phyloP scores from a whole-genome alignment of 2,329 filamentous ascomycete species.

The Juglanconis sp. region DNA sequence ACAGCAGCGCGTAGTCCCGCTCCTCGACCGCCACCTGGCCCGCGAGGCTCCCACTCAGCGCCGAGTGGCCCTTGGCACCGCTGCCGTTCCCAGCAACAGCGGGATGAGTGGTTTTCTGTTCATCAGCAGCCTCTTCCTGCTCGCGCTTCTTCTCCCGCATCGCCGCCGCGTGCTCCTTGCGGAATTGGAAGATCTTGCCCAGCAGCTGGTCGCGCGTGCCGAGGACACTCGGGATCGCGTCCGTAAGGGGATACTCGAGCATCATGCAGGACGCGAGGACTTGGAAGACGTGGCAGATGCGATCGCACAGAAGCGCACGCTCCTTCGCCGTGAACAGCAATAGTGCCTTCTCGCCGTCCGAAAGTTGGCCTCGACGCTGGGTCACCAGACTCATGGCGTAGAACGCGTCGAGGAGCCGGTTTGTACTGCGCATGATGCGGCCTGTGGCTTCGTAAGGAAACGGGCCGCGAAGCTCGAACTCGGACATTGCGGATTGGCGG shows the following conservation, averaged over 20 bases:
- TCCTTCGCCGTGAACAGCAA: constrained; percentile 77
- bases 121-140: constrained; percentile 20
- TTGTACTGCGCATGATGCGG: constrained; percentile 74
- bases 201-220: constrained; percentile 78
- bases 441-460: constrained; percentile 75
- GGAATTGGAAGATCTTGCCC: constrained; percentile 83
- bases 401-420: constrained; percentile 85
- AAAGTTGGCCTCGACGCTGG: constrained; percentile 71
- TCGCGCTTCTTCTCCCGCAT: constrained; percentile 34
- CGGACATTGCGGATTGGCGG: constrained; percentile 69
- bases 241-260: constrained; percentile 88
- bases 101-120: neutral
- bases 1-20: constrained; percentile 84
- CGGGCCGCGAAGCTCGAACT: constrained; percentile 84
- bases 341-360: constrained; percentile 76
- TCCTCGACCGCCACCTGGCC: constrained; percentile 54
- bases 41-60: constrained; percentile 24
- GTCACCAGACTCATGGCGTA: constrained; percentile 95
- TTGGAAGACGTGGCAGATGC: constrained; percentile 83
- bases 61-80: constrained; percentile 19
- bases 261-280: constrained; percentile 92
- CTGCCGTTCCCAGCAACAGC: neutral
- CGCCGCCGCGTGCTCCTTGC: constrained; percentile 58
- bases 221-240: constrained; percentile 80
- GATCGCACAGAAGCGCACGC: constrained; percentile 74